phyloP scores from a whole-genome alignment of 441 rosid genomes.

The Croton laevigatus region DNA sequence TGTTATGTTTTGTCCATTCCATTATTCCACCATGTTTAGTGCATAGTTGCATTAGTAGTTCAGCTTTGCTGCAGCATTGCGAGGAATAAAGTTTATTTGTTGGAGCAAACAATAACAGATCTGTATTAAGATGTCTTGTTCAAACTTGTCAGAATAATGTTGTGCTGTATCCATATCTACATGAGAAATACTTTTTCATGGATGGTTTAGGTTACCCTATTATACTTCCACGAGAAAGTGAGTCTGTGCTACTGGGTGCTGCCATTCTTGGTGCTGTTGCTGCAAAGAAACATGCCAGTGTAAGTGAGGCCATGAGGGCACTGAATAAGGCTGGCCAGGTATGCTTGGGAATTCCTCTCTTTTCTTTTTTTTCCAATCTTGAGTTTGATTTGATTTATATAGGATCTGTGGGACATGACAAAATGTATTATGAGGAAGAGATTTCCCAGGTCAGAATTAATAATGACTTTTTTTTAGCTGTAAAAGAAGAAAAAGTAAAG shows the following conservation, averaged over 20 bases:
- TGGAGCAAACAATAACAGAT: background rate
- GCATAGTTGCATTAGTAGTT: background rate
- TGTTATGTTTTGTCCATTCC: background rate
- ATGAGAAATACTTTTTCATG: background rate
- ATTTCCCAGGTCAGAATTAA: too few relatives aligned
- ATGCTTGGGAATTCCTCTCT: slow-evolving; percentile 2
- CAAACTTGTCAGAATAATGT: background rate
- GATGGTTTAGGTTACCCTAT: slow-evolving; percentile 69
- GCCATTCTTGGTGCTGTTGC: slow-evolving; percentile 95
- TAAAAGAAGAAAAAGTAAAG: background rate
- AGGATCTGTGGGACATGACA: too few relatives aligned
- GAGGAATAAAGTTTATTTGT: background rate
- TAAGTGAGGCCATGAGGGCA: slow-evolving; percentile 79
- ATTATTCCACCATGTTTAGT: background rate
- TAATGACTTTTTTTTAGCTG: too few relatives aligned
- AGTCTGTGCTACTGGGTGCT: slow-evolving; percentile 88
- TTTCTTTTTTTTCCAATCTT: too few relatives aligned
- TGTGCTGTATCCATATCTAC: background rate
- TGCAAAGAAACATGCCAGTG: slow-evolving; percentile 59
- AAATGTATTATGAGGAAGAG: too few relatives aligned
- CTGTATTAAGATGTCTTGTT: background rate
- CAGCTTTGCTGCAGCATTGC: background rate
- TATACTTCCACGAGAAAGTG: slow-evolving; percentile 86
- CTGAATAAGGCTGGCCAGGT: slow-evolving; percentile 91
- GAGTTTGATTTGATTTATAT: too few relatives aligned